Conservation (phyloP, 2,329 filamentous ascomycete genomes). For the Fusarium succisae region DNA sequence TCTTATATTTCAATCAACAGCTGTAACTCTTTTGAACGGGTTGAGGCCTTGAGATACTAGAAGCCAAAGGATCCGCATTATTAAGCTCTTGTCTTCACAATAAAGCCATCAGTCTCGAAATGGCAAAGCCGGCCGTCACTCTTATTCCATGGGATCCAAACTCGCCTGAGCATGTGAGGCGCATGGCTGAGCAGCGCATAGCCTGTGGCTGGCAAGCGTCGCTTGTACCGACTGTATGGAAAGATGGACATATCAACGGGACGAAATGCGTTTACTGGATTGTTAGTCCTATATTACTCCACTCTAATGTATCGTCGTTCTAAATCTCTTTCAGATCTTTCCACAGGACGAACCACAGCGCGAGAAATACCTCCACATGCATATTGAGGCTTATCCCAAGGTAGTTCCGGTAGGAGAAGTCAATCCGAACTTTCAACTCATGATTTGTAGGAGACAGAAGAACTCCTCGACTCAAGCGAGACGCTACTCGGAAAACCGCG, state of each 20-base stretch:
- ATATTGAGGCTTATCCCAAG: background rate
- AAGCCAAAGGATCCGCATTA: too few relatives aligned
- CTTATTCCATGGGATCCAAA: background rate
- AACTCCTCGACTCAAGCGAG: background rate
- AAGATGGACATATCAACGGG: background rate
- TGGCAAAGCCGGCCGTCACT: background rate
- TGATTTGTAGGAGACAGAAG: background rate
- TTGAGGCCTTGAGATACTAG: rapidly evolving
- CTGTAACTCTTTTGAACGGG: too few relatives aligned
- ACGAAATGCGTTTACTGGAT: background rate
- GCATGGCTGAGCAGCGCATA: background rate
- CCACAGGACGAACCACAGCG: background rate
- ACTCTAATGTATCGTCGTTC: rapidly evolving
- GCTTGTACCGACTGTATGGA: background rate
- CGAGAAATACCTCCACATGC: background rate
- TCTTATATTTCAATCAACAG: background rate
- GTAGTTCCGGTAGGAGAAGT: rapidly evolving
- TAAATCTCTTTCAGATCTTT: background rate
- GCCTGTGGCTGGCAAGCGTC: background rate
- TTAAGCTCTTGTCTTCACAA: too few relatives aligned
- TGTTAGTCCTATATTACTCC: rapidly evolving
- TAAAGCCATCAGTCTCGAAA: background rate
- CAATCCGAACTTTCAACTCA: rapidly evolving
- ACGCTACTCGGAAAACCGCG: background rate
- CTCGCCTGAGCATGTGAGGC: background rate